Conservation (phyloP, 306 rosid genomes). For the Cucumis hystrix region DNA sequence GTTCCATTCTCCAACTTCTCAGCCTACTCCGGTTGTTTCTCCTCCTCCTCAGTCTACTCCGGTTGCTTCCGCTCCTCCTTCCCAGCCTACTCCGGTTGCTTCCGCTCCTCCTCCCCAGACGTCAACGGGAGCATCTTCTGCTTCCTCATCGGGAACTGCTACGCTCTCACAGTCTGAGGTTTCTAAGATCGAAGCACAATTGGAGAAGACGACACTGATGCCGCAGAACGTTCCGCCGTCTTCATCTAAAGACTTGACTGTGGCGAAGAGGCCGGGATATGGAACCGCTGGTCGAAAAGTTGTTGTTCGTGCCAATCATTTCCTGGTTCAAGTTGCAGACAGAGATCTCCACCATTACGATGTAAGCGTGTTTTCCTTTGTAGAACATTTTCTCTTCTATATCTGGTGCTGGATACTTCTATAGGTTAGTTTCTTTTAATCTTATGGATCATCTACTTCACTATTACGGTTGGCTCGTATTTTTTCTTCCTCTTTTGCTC, state of each 20-base stretch:
- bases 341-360: conserved; percentile 35
- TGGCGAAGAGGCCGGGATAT: conserved; percentile 29
- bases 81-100: not conserved
- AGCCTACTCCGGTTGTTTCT: not conserved
- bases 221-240: not conserved
- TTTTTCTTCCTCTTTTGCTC: not conserved
- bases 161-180: not conserved
- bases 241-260: conserved; percentile 20
- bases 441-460: not conserved
- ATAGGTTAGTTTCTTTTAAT: not conserved
- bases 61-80: not conserved
- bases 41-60: not conserved
- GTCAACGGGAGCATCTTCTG: not conserved
- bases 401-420: not conserved
- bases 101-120: not conserved
- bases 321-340: conserved; percentile 21
- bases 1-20: not conserved
- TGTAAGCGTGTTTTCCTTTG: not conserved
- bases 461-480: not conserved
- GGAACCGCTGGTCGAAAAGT: conserved; percentile 19
- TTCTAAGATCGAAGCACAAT: not conserved
- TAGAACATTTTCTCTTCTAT: not conserved
- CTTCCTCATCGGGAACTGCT: not conserved
- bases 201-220: conserved; percentile 16
- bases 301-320: conserved; percentile 48